Percentiles rank a stretch among this genome's conserved stretches.
Evolutionary conservation across 805 yeast species (phyloP).

Genomic region (Ogataea thermomethanolica): DNA sequence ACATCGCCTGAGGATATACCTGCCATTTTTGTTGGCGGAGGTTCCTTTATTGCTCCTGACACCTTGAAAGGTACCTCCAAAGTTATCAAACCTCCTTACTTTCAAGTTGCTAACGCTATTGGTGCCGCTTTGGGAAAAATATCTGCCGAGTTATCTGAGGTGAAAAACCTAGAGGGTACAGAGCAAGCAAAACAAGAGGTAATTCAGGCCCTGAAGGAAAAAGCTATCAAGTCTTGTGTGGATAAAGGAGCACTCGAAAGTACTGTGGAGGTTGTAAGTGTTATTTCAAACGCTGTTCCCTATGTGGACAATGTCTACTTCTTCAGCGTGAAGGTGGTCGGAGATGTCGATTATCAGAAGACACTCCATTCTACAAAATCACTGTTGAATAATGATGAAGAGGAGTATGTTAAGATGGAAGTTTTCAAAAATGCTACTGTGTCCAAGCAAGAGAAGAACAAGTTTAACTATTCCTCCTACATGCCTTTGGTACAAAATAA

Average conservation of each 20-base stretch:
- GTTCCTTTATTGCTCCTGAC: conserved; percentile 42
- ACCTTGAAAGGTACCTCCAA: conserved; percentile 36
- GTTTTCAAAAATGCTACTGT: conserved; percentile 13
- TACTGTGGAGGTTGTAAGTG: conserved; percentile 25
- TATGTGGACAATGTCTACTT: conserved; percentile 33
- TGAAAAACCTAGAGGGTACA: conserved; percentile 10
- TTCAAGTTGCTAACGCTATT: conserved; percentile 45
- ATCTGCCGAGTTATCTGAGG: conserved; percentile 28
- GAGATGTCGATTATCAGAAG: conserved; percentile 41
- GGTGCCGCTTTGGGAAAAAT: conserved; percentile 47
- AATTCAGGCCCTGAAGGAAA: conserved; percentile 18
- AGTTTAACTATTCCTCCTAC: conserved; percentile 18
- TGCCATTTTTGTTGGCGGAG: conserved; percentile 47
- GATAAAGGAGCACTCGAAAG: conserved; percentile 27
- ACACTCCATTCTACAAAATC: conserved; percentile 4
- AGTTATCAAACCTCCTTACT: conserved; percentile 39
- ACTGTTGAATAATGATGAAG: neutral
- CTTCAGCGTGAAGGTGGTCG: conserved; percentile 39
- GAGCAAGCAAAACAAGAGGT: conserved; percentile 11
- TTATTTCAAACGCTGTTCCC: conserved; percentile 31
- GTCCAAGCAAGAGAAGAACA: conserved; percentile 3
- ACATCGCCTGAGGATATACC: conserved; percentile 40
- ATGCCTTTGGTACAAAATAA: conserved; percentile 18
- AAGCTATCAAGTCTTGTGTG: conserved; percentile 19
- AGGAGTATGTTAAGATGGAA: conserved; percentile 8